These are phyloP conservation scores for Sporisorium iseilematis-ciliati DNA, from an alignment of 1,284 basidiomycete genomes.

Conservation along the genomic window DNA sequence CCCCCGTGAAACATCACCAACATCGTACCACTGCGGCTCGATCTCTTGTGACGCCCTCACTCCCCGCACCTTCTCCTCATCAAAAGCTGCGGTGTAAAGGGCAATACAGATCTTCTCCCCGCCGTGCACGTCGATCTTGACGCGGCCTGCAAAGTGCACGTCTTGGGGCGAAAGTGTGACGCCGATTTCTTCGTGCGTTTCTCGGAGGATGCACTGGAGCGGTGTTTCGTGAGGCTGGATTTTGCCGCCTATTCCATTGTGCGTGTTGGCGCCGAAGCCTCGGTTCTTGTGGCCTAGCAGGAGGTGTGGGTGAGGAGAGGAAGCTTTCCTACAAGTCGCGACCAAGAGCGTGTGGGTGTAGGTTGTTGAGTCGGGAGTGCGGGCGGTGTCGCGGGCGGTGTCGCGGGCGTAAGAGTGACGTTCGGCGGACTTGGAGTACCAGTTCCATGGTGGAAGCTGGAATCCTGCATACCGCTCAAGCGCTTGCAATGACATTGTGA, in stretches of 20 bases:
- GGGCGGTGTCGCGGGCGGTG: too few relatives aligned
- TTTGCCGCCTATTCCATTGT: conserved; percentile 39
- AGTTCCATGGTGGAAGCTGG: too few relatives aligned
- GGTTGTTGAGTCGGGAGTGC: too few relatives aligned
- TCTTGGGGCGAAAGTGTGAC: background rate
- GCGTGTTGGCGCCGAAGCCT: conserved; percentile 18
- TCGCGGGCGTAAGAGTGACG: too few relatives aligned
- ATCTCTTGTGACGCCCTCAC: conserved; percentile 9
- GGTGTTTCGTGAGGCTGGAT: conserved; percentile 8
- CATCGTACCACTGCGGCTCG: background rate
- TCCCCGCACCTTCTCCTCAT: background rate
- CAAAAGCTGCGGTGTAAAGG: background rate
- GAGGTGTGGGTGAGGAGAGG: background rate
- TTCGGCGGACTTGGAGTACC: too few relatives aligned
- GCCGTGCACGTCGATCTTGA: conserved; percentile 12
- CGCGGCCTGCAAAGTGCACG: background rate
- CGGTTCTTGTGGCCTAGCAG: conserved; percentile 22
- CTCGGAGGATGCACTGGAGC: conserved; percentile 9
- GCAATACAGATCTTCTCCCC: conserved; percentile 23
- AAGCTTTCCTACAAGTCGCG: too few relatives aligned
- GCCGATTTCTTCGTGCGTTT: conserved; percentile 22
- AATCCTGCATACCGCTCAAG: too few relatives aligned
- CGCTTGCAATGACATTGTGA: too few relatives aligned
- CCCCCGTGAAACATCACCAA: background rate
- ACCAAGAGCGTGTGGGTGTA: too few relatives aligned